Conservation (phyloP, 2,329 filamentous ascomycete genomes). For the Neonectria neomacrospora region DNA sequence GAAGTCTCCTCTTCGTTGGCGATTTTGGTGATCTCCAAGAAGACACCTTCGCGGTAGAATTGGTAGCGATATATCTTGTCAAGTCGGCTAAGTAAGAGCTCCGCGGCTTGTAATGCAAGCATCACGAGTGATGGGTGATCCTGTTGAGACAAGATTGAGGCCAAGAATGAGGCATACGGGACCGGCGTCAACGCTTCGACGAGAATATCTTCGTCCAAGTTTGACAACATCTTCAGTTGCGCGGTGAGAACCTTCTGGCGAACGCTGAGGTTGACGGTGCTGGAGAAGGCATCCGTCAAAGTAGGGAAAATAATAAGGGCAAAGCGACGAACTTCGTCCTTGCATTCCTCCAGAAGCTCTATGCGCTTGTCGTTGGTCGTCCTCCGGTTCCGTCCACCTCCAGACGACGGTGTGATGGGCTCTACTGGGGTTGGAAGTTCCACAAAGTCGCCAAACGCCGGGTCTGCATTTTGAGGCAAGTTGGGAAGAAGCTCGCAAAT, state of each 20-base stretch:
- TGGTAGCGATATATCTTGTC: constrained; percentile 94
- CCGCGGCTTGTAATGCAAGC: constrained; percentile 87
- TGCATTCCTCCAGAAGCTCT: constrained; percentile 84
- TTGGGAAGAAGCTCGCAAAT: constrained; percentile 93
- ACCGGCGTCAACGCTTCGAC: constrained; percentile 87
- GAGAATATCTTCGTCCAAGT: constrained; percentile 86
- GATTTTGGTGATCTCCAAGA: constrained; percentile 87
- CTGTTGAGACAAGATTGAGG: constrained; percentile 93
- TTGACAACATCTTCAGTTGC: constrained; percentile 98
- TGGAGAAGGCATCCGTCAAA: constrained; percentile 95
- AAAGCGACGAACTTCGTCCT: constrained; percentile 88
- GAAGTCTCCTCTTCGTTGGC: constrained; percentile 61
- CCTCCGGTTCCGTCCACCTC: constrained; percentile 43
- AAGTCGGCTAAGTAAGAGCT: constrained; percentile 85
- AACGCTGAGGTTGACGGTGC: constrained; percentile 94
- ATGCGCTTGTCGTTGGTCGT: constrained; percentile 83
- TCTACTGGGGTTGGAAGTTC: constrained; percentile 55
- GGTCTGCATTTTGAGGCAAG: constrained; percentile 67
- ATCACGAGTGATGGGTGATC: constrained; percentile 91
- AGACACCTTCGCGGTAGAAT: constrained; percentile 96
- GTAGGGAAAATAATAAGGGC: constrained; percentile 94
- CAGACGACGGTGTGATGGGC: constrained; percentile 53
- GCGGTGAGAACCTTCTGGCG: constrained; percentile 94
- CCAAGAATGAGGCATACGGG: constrained; percentile 94
- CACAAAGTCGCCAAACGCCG: constrained; percentile 56